Percentiles rank a stretch among this genome's conserved stretches.
Conservation (phyloP, 768 basidiomycete genomes). For the Lactarius sp. region DNA sequence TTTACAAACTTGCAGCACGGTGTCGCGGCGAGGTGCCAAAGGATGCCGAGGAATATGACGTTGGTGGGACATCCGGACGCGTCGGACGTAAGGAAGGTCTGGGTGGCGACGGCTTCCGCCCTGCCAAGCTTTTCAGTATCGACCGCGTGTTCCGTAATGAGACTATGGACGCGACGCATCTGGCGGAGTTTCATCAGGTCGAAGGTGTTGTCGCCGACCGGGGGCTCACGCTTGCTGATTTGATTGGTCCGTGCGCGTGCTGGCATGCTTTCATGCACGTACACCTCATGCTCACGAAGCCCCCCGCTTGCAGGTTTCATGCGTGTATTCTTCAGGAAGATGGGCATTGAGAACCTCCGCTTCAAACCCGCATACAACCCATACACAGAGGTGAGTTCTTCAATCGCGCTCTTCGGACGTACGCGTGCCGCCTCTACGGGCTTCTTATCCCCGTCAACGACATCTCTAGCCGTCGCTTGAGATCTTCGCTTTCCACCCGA, state of each 20-base stretch:
- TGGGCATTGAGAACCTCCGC: constrained; percentile 88
- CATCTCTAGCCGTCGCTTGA: constrained; percentile 78
- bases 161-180: constrained; percentile 95
- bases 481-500: constrained; percentile 97
- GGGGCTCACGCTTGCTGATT: constrained; percentile 85
- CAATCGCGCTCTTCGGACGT: background rate
- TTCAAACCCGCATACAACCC: constrained; percentile 99
- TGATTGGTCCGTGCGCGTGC: constrained; percentile 63
- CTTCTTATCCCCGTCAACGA: constrained; percentile 10
- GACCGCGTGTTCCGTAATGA: constrained; percentile 99
- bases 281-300: background rate
- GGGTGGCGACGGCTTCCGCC: constrained; percentile 72
- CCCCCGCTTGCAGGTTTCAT: constrained; percentile 70
- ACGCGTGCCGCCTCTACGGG: background rate
- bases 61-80: constrained; percentile 36
- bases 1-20: constrained; percentile 87
- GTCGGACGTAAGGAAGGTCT: constrained; percentile 33
- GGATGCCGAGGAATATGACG: constrained; percentile 32
- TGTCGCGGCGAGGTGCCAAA: constrained; percentile 57
- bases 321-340: constrained; percentile 97
- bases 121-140: constrained; percentile 94
- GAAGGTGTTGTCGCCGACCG: constrained; percentile 98
- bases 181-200: constrained; percentile 99
- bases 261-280: background rate
- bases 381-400: constrained; percentile 76